Evolutionary conservation across 148 eudicot genomes (phyloP), one percentile per base, ranked within the genome.

Genomic region (Cornus suecica): DNA sequence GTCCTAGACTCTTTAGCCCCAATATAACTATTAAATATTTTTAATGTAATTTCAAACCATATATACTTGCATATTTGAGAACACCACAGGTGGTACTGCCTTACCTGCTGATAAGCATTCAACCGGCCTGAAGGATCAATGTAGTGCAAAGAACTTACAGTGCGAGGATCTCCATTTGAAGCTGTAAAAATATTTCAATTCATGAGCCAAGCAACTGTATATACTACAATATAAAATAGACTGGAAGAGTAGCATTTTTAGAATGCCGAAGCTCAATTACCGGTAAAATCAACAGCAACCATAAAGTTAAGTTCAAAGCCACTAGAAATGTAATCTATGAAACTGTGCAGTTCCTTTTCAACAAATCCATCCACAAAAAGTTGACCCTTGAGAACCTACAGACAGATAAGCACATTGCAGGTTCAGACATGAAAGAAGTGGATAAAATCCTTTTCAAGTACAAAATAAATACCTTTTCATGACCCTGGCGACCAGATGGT

Each of bases 241-340:
- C 18, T 52, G n/a, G 22, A 52, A 52, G 14, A 15, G 22, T 14
- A 20, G 58, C 22, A n/a, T 4, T 52, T 52, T 70, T 26, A 15
- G 34, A 65, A 41, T 24, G 60, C n/a, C 15, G 41, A 77, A 52
- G 77, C 71, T 52, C 18, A 45, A 63, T 54, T 79, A 95, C 99
- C 99, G 56, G 99, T 95, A 77, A 95, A 95, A 84, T 95, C 99
- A 83, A 95, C 90, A 74, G 97, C 99, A 24, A 79, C 99, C 90
- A 87, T 85, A 71, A 87, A 87, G 76, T 81, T 87, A 20, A 87
- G 93, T 80, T 95, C 94, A 79, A 88, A 92, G 63, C 99, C 99
- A 80, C 93, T 88, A 73, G 99, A 92, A 60, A 95, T 87, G 79
- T 95, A 95, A 80, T 95, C 99, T 74, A 95, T 81, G 77, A 95